phyloP scores from a whole-genome alignment of 306 rosid species.

The Erythrophleum fordii region DNA sequence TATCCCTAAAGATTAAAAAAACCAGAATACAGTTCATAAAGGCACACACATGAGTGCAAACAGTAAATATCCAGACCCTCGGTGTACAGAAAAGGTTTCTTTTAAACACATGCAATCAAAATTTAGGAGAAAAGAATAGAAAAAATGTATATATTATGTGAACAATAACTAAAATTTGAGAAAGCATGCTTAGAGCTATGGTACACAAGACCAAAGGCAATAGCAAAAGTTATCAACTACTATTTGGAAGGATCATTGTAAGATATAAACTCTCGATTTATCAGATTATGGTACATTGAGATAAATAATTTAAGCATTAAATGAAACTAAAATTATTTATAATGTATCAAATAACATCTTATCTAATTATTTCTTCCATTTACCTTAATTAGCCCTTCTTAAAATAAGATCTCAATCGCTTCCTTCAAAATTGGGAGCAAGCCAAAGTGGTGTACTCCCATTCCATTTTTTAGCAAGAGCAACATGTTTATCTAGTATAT shows the following conservation, averaged over 20 bases:
- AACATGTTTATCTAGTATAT: too few relatives aligned
- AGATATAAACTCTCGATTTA: conserved; percentile 32
- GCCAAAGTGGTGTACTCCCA: conserved; percentile 98
- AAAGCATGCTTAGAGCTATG: not conserved
- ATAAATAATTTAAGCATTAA: conserved; percentile 9
- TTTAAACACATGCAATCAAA: too few relatives aligned
- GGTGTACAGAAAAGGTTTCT: too few relatives aligned
- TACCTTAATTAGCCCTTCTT: conserved; percentile 97
- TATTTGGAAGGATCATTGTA: not conserved
- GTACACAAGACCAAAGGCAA: not conserved
- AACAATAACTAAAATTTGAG: not conserved
- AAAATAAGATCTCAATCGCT: conserved; percentile 93
- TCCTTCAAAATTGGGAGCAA: conserved; percentile 97
- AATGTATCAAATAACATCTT: conserved; percentile 1
- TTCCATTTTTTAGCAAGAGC: conserved; percentile 95
- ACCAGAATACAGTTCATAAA: too few relatives aligned
- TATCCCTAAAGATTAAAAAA: too few relatives aligned
- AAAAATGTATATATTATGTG: too few relatives aligned
- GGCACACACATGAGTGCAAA: too few relatives aligned
- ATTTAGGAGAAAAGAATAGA: too few relatives aligned
- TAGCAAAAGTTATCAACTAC: conserved; percentile 4
- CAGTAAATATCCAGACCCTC: too few relatives aligned
- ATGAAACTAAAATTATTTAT: not conserved
- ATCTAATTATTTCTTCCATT: conserved; percentile 36
- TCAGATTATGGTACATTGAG: conserved; percentile 63